Evolutionary conservation across 1,284 basidiomycete genomes (phyloP), one percentile per base, ranked within the genome.

Genomic region (Tilletia walkeri): DNA sequence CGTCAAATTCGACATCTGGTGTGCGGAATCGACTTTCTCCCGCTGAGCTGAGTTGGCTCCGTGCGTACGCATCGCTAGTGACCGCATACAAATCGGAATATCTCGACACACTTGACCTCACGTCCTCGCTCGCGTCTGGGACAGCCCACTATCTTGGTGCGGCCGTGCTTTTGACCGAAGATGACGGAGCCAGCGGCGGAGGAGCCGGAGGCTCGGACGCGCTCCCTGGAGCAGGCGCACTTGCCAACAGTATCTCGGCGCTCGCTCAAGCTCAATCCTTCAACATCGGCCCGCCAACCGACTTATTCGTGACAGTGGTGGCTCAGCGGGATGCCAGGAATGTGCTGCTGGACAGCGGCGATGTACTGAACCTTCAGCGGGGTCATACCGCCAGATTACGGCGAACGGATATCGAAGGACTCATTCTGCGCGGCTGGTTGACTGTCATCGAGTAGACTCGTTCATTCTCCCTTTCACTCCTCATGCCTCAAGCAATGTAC

Each of bases 381-480:
- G 94, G 94, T 0, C 91, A 94, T 84, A 86, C 94, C 70, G 94
- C 93, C 80, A 89, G 93, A 86, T 90, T 96, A 67, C 87, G 91
- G 63, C 86, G 92, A 75, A 88, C 90, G 10, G 92, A 95, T 84
- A 90, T 97, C 71, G 95, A 97, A 84, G 90, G 93, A 82, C 87
- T 97, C 75, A 92, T 97, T 77, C 89, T 95, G 0, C 92, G 94
- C 80, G 94, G 94, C 3, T 95, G 91, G 84, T 85, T 98, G 73
- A 92, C 95, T 85, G 85, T 86, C 72, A 84, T 86, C 1, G 76
- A 78, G 5, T 66, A 49, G 65, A 47, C 18, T 14, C 6, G 41
- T 14, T 14, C 41, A 7, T 9, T 45, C 41, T 9, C 9, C 41
- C 41, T 9, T 14, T 7, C 14, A 45, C 41, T 45, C 41, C 14